Percentiles rank a stretch among this genome's conserved stretches.
Evolutionary conservation across 257 asterid species (phyloP).

Genomic region (Scutellaria galericulata): DNA sequence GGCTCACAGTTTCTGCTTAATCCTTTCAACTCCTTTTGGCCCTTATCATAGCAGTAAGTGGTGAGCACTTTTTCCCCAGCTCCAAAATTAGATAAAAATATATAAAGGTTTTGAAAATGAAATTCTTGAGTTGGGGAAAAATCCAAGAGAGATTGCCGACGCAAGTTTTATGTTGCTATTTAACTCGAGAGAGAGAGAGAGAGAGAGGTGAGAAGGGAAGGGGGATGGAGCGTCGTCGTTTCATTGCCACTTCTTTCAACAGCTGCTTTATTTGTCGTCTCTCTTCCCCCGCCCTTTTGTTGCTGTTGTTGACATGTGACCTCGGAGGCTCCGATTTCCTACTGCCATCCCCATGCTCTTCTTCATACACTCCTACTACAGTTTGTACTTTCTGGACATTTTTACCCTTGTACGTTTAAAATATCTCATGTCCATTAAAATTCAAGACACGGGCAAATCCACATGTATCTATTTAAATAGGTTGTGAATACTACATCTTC

Average conservation of each 20-base stretch:
- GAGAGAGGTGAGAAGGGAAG: conserved; percentile 12
- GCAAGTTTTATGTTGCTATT: conserved; percentile 34
- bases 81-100: background rate
- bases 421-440: background rate
- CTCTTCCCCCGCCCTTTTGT: conserved; percentile 32
- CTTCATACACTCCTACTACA: background rate
- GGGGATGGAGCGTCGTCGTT: conserved; percentile 42
- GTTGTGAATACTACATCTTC: too few species aligned
- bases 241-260: conserved; percentile 2
- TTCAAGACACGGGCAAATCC: too few species aligned
- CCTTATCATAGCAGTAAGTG: conserved; percentile 31
- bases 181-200: conserved; percentile 39
- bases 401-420: background rate
- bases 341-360: background rate
- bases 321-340: background rate
- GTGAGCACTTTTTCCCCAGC: conserved; percentile 29
- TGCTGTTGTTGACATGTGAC: conserved; percentile 26
- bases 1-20: conserved; percentile 26
- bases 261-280: conserved; percentile 38
- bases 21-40: conserved; percentile 29
- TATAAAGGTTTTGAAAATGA: conserved; percentile 22
- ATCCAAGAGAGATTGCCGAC: conserved; percentile 59
- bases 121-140: conserved; percentile 29
- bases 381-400: background rate
- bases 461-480: too few species aligned